Conservation (phyloP, 1,284 basidiomycete genomes). For the Tilletia walkeri region DNA sequence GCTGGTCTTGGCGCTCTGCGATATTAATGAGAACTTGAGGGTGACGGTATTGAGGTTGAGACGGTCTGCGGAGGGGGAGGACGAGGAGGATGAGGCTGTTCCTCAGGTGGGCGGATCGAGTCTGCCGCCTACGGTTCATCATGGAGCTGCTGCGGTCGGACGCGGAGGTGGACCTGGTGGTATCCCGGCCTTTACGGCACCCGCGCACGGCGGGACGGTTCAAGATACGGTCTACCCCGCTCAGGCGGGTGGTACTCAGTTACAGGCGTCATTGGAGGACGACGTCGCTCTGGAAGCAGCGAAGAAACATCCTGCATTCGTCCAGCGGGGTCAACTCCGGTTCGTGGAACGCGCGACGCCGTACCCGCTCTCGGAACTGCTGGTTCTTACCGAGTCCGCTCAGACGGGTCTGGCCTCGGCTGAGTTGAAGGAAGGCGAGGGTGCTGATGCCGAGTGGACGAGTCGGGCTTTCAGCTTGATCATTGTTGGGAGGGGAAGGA, state of each 20-base stretch:
- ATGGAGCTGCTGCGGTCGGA: conserved; percentile 29
- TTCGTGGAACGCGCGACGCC: conserved; percentile 24
- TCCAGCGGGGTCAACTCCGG: conserved; percentile 25
- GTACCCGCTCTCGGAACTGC: conserved; percentile 29
- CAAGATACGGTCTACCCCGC: conserved; percentile 45
- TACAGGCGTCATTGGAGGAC: conserved; percentile 44
- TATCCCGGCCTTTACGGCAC: conserved; percentile 24
- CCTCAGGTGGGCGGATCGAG: conserved; percentile 29
- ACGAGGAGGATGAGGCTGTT: conserved; percentile 20
- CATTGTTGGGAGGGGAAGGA: conserved; percentile 39
- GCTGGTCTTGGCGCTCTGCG: conserved; percentile 32
- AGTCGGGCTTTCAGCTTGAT: conserved; percentile 27
- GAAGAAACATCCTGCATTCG: conserved; percentile 29
- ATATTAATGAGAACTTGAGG: conserved; percentile 33
- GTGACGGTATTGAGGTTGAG: conserved; percentile 37
- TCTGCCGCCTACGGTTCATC: conserved; percentile 43
- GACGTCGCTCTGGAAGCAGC: conserved; percentile 37
- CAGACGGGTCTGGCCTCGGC: conserved; percentile 19
- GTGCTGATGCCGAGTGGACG: not conserved
- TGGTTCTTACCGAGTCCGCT: conserved; percentile 23
- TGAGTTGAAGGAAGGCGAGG: not conserved
- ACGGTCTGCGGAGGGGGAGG: conserved; percentile 34
- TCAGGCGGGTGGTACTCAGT: conserved; percentile 22
- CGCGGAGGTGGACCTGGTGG: conserved; percentile 20
- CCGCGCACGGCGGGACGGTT: not conserved